Evolutionary conservation across 495 filamentous ascomycete genomes (phyloP), one percentile per base, ranked within the genome.

Genomic region (Neurospora cerealis): DNA sequence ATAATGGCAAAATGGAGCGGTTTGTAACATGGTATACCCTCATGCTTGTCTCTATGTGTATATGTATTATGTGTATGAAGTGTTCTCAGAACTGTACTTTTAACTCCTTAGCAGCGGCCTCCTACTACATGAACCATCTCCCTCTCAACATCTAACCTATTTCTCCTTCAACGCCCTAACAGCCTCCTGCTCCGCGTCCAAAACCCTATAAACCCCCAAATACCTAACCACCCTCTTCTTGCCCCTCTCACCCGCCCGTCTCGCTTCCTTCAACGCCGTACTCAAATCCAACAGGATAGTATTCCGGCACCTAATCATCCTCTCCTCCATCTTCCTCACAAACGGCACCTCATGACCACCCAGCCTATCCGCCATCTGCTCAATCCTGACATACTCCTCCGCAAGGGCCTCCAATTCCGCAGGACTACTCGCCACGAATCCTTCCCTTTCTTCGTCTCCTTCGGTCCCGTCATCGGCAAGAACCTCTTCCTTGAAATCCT

Each of bases 241-340:
- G 0, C 89, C 89, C 60, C 80, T 84, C 0, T 81, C 78, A 0
- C 87, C 88, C 0, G 86, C 84, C 48, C 82, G 83, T 32, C 86
- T 89, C 2, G 90, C 88, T 79, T 95, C 92, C 78, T 92, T 92
- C 62, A 96, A 81, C 2, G 94, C 93, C 3, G 89, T 91, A 72
- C 88, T 90, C 37, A 99, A 83, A 81, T 98, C 95, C 42, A 98
- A 83, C 21, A 98, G 80, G 60, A 98, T 84, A 0, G 94, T 97
- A 54, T 93, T 92, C 75, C 90, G 82, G 74, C 83, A 85, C 69
- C 83, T 78, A 8, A 54, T 75, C 71, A 85, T 79, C 73, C 88
- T 86, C 39, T 89, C 89, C 4, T 88, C 89, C 76, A 85, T 86
- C 69, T 88, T 88, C 72, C 81, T 85, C 38, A 86, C 80, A 66